Base-by-base conservation (phyloP, 768 basidiomycete species). In the Phaffia tasmanica region DNA sequence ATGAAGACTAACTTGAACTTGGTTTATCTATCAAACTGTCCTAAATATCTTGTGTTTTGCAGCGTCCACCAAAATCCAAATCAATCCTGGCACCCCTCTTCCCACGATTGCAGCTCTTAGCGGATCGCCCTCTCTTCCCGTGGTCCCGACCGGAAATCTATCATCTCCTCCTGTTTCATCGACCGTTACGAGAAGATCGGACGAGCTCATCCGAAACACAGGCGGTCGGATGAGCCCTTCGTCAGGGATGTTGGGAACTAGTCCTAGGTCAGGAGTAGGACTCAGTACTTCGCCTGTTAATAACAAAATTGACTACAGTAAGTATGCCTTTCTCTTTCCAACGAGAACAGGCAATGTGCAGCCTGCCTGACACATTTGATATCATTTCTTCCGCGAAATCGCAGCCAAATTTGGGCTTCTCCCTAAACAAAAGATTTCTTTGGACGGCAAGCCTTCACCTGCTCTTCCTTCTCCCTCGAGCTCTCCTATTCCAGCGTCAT, bases 391-490 rank as follows among this genome's bases (percentile, higher is more conserved):
- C 15, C 25, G 32, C 25, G 4, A 7, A 14, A 5, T 0, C 23
- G 42, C 25, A 67, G 66, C 66, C 66, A 67, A 67, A 30, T 62
- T 67, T 21, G 66, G 66, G 19, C 66, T 67, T 4, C 51, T 67
- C 2, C 66, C 66, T 19, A 61, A 61, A 21, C 66, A 67, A 32
- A 67, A 67, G 56, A 67, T 67, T 18, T 67, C 66, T 21, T 62
- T 67, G 7, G 66, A 67, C 47, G 66, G 66, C 29, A 61, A 61
- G 48, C 54, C 60, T 16, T 25, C 59, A 14, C 32, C 66, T 29
- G 54, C 53, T 18, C 2, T 42, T 42, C 35, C 47, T 42, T n/a
- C 49, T 29, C 49, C 58, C 7, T 49, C 66, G 11, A 9, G 55
- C 7, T 50, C 66, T 9, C 55, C 61, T 4, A 27, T 55, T 8